A percentile compares a stretch with the other conserved stretches of the same genome.
Conservation (phyloP, 2,329 filamentous ascomycete genomes). For the Camptophora hylomeconis region DNA sequence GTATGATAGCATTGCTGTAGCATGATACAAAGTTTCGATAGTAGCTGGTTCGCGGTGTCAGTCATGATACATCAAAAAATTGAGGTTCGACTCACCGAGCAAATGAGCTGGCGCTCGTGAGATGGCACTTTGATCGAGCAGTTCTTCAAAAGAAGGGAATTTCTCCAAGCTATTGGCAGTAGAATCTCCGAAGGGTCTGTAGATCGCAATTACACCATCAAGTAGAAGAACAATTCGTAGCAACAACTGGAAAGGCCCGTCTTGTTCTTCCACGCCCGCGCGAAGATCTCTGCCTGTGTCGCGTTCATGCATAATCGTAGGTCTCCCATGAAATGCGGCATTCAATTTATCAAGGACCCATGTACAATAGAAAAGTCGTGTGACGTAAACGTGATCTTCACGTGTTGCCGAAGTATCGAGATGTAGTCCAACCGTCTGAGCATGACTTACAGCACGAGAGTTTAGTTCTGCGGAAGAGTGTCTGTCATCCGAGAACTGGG, state of each 20-base stretch:
- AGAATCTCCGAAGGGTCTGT: slow-evolving; percentile 35
- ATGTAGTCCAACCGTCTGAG: slow-evolving; percentile 45
- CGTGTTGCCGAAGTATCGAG: slow-evolving; percentile 21
- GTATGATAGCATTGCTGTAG: slow-evolving; percentile 50
- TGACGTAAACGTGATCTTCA: slow-evolving; percentile 19
- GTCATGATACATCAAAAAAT: neutral
- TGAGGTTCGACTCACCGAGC: slow-evolving; percentile 29
- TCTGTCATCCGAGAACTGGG: slow-evolving; percentile 42
- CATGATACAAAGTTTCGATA: slow-evolving; percentile 51
- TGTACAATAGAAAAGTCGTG: slow-evolving; percentile 40
- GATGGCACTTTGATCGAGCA: slow-evolving; percentile 14
- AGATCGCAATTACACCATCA: slow-evolving; percentile 47
- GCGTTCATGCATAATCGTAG: slow-evolving; percentile 46
- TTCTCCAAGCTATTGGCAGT: slow-evolving; percentile 20
- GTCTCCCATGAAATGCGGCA: slow-evolving; percentile 46
- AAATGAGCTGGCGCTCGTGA: slow-evolving; percentile 21
- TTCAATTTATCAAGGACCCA: slow-evolving; percentile 51
- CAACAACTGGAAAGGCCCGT: slow-evolving; percentile 44
- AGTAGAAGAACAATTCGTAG: slow-evolving; percentile 42
- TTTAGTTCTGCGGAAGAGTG: slow-evolving; percentile 43
- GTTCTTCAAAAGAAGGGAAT: slow-evolving; percentile 21
- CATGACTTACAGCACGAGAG: slow-evolving; percentile 43
- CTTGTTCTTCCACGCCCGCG: slow-evolving; percentile 37
- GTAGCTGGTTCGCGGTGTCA: slow-evolving; percentile 34
- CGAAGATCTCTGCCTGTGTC: slow-evolving; percentile 45